phyloP scores from a whole-genome alignment of 768 basidiomycete species.

The Chalciporus pseudorubinellus region DNA sequence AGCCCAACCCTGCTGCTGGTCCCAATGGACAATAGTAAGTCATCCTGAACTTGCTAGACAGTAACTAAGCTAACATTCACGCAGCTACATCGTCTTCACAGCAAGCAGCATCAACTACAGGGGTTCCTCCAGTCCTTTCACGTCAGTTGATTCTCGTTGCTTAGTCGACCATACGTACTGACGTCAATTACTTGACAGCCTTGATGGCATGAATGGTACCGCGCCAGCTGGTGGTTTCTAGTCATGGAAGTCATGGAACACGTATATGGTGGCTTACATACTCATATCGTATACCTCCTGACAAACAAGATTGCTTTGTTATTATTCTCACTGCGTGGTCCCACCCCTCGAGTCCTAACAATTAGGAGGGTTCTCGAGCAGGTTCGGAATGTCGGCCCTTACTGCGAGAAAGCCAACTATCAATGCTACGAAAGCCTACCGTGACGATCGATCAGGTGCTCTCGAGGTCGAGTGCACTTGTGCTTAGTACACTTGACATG shows the following conservation, averaged over 20 bases:
- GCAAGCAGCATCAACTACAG: slow-evolving; percentile 37
- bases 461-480: too few species aligned
- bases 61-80: slow-evolving; percentile 1
- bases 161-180: not conserved
- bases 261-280: too few species aligned
- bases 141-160: slow-evolving; percentile 35
- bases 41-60: not conserved
- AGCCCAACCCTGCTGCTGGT: slow-evolving; percentile 59
- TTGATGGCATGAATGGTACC: slow-evolving; percentile 60
- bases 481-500: too few species aligned
- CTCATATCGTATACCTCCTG: too few species aligned
- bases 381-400: slow-evolving; percentile 78
- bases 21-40: slow-evolving; percentile 57
- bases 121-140: slow-evolving; percentile 55
- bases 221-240: slow-evolving; percentile 19
- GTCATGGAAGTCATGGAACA: too few species aligned
- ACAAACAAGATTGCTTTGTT: too few species aligned
- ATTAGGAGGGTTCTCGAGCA: slow-evolving; percentile 77
- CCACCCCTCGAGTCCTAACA: too few species aligned
- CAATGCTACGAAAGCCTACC: slow-evolving; percentile 74
- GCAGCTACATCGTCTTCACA: slow-evolving; percentile 62
- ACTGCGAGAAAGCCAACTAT: slow-evolving; percentile 67
- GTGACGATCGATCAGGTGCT: too few species aligned
- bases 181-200: slow-evolving; percentile 33
- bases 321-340: too few species aligned